A percentile compares a stretch with the other conserved stretches of the same genome.
Evolutionary conservation across 768 basidiomycete species (phyloP).

Genomic region (Clitopilus passeckerianus): DNA sequence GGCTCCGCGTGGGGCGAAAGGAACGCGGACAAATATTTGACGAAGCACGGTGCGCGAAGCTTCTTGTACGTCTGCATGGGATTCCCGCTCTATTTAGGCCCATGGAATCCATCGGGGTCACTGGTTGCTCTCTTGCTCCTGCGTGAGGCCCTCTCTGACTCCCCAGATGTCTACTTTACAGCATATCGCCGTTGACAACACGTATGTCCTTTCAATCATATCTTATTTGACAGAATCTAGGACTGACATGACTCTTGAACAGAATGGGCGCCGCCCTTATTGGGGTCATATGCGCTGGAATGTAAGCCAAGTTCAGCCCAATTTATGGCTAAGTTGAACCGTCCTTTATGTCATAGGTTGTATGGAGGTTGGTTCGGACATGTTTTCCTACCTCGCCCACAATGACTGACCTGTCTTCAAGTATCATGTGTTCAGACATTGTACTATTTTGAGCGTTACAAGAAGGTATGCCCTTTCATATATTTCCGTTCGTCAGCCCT

Average conservation of each 20-base stretch:
- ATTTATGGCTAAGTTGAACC: neutral
- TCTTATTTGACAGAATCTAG: neutral
- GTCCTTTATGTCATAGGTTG: constrained; percentile 24
- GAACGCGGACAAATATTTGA: neutral
- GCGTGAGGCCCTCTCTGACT: constrained; percentile 3
- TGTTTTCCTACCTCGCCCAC: neutral
- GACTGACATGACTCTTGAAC: neutral
- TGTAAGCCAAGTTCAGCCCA: constrained; percentile 23
- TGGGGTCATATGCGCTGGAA: constrained; percentile 42
- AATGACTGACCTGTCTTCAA: constrained; percentile 14
- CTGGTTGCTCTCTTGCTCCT: constrained; percentile 11
- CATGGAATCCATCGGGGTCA: constrained; percentile 11
- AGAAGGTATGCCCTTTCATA: constrained; percentile 20
- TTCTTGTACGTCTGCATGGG: constrained; percentile 14
- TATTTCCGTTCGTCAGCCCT: constrained; percentile 3
- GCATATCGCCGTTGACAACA: constrained; percentile 26
- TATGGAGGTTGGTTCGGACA: constrained; percentile 35
- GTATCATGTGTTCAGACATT: constrained; percentile 54
- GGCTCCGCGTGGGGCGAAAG: neutral
- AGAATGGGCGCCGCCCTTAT: constrained; percentile 50
- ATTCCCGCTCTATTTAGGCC: constrained; percentile 21
- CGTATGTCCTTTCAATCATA: constrained; percentile 19
- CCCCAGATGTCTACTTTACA: neutral
- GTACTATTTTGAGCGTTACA: constrained; percentile 49
- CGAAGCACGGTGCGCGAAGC: neutral